These are phyloP conservation scores for Xerocomus cyaneibrunnescens DNA, from an alignment of 1,284 basidiomycete genomes.

Conservation along the genomic window DNA sequence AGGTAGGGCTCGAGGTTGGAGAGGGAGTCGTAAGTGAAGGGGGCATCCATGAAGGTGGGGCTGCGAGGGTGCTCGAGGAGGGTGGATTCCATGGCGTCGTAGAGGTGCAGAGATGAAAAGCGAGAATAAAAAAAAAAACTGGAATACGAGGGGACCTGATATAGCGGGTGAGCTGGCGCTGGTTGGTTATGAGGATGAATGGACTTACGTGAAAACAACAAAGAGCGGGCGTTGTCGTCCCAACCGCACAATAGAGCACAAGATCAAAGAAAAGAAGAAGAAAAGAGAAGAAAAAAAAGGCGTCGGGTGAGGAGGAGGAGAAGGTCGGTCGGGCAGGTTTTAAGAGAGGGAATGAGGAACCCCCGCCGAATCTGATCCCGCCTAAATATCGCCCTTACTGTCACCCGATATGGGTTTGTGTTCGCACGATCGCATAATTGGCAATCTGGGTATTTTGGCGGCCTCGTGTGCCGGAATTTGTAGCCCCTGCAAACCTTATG, in stretches of 20 bases:
- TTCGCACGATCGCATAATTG: slow-evolving; percentile 16
- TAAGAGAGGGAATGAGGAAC: slow-evolving; percentile 32
- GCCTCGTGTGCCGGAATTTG: slow-evolving; percentile 36
- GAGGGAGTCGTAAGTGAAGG: slow-evolving; percentile 61
- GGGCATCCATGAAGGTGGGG: slow-evolving; percentile 54
- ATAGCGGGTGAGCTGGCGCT: slow-evolving; percentile 10
- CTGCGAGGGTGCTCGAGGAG: slow-evolving; percentile 49
- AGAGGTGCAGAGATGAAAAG: slow-evolving; percentile 31
- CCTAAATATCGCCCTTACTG: slow-evolving; percentile 31
- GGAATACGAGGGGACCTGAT: slow-evolving; percentile 36
- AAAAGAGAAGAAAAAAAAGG: slow-evolving; percentile 34
- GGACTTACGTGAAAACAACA: slow-evolving; percentile 37
- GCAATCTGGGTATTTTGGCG: slow-evolving; percentile 26
- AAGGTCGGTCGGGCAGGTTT: slow-evolving; percentile 34
- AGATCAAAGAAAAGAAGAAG: slow-evolving; percentile 35
- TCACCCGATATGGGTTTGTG: slow-evolving; percentile 11
- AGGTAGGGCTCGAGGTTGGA: slow-evolving; percentile 48
- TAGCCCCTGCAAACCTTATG: slow-evolving; percentile 31
- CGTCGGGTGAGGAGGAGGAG: slow-evolving; percentile 34
- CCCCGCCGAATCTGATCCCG: slow-evolving; percentile 25
- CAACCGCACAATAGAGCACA: slow-evolving; percentile 36
- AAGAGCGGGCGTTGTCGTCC: slow-evolving; percentile 34
- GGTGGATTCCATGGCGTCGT: slow-evolving; percentile 44
- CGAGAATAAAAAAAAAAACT: slow-evolving; percentile 39
- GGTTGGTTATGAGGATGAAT: slow-evolving; percentile 2